phyloP scores from a whole-genome alignment of 805 yeast species.

The Maudiozyma serrabonitensis region DNA sequence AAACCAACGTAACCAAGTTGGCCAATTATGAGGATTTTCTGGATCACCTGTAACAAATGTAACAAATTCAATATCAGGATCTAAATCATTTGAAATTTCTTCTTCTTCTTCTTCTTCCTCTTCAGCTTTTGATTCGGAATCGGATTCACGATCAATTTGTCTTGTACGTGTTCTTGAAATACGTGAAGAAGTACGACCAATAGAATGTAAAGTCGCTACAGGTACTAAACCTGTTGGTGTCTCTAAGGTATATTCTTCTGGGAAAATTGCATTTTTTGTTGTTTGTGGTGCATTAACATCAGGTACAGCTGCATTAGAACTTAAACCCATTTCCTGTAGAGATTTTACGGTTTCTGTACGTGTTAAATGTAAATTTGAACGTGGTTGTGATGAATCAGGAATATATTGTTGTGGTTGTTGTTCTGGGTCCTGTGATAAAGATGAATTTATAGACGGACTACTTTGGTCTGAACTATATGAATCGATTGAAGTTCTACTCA shows the following conservation, averaged over 20 bases:
- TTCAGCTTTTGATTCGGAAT: constrained; percentile 6
- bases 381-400: constrained; percentile 6
- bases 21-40: constrained; percentile 87
- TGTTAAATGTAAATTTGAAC: constrained; percentile 29
- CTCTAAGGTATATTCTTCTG: constrained; percentile 86
- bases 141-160: constrained; percentile 16
- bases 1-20: constrained; percentile 41
- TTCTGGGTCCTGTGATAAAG: constrained; percentile 8
- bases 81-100: constrained; percentile 31
- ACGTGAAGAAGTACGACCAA: constrained; percentile 46
- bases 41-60: constrained; percentile 75
- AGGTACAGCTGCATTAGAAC: constrained; percentile 42
- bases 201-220: constrained; percentile 53
- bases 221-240: constrained; percentile 85
- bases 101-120: constrained; percentile 8
- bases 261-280: constrained; percentile 61
- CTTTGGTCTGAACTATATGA: constrained; percentile 9
- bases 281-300: constrained; percentile 49
- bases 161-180: constrained; percentile 32
- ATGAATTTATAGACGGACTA: constrained; percentile 7
- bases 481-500: constrained; percentile 4
- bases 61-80: constrained; percentile 72
- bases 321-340: constrained; percentile 51
- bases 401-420: constrained; percentile 22
- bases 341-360: constrained; percentile 71